Percentiles rank a stretch among this genome's conserved stretches.
These are phyloP conservation scores for Rutstroemia sp. DNA, from an alignment of 2,329 filamentous ascomycete species.

Conservation along the genomic window DNA sequence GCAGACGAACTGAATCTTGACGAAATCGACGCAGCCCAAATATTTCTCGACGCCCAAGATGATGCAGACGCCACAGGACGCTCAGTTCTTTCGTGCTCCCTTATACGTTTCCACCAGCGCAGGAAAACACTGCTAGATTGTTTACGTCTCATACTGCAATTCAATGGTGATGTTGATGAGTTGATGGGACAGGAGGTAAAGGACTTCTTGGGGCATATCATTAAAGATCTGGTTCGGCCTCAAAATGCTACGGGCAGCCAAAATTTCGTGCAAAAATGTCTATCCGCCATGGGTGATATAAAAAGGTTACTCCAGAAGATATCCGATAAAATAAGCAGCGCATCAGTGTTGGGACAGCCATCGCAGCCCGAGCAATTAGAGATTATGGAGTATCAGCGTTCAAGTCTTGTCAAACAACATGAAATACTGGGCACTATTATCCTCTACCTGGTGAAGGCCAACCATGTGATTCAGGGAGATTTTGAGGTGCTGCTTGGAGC, in stretches of 20 bases:
- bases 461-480: constrained; percentile 62
- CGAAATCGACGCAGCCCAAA: constrained; percentile 73
- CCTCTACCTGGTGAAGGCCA: constrained; percentile 68
- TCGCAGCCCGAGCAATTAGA: constrained; percentile 60
- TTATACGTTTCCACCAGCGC: constrained; percentile 83
- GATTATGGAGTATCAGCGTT: constrained; percentile 70
- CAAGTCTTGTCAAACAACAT: constrained; percentile 80
- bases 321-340: constrained; percentile 67
- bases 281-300: constrained; percentile 68
- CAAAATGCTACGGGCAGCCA: constrained; percentile 34
- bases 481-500: constrained; percentile 64
- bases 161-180: constrained; percentile 31
- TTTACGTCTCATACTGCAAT: constrained; percentile 69
- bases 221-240: constrained; percentile 14
- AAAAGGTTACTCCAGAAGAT: constrained; percentile 71
- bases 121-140: constrained; percentile 78
- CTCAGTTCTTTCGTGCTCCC: constrained; percentile 66
- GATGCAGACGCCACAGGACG: constrained; percentile 64
- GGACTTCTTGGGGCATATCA: constrained; percentile 42
- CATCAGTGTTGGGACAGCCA: constrained; percentile 63
- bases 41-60: constrained; percentile 67
- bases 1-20: constrained; percentile 87
- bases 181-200: constrained; percentile 42
- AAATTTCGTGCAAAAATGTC: constrained; percentile 65
- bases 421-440: constrained; percentile 79